These are phyloP conservation scores for Aureobasidium sp. DNA, from an alignment of 2,329 filamentous ascomycete genomes.

Conservation along the genomic window DNA sequence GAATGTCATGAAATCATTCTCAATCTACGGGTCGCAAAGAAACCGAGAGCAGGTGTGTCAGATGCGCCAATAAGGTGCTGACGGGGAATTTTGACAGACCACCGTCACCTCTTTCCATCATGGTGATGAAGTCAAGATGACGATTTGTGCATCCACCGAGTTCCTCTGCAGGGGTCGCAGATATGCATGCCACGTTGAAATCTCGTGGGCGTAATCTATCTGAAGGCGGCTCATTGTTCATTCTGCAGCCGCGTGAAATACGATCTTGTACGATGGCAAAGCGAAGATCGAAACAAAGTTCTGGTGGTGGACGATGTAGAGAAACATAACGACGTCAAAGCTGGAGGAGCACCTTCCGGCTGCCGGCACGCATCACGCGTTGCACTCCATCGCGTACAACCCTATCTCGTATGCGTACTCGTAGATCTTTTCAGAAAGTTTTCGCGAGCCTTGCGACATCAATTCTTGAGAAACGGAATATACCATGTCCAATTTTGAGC, in stretches of 20 bases:
- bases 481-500: not conserved
- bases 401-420: not conserved
- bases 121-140: slow-evolving; percentile 2
- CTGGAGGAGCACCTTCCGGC: not conserved
- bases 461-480: not conserved
- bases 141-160: not conserved
- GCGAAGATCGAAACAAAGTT: not conserved
- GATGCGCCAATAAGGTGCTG: not conserved
- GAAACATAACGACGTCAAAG: not conserved
- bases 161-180: not conserved
- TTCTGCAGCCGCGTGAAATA: not conserved
- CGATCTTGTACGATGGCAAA: not conserved
- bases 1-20: not conserved
- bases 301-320: not conserved
- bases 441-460: not conserved
- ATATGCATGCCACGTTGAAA: not conserved
- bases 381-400: not conserved
- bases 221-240: not conserved
- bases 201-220: not conserved
- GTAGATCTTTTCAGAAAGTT: not conserved
- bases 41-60: not conserved
- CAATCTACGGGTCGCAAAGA: not conserved
- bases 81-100: not conserved
- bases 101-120: not conserved
- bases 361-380: not conserved